Base-by-base conservation (phyloP, 208 protist species). In the Leishmania martiniquensis region DNA sequence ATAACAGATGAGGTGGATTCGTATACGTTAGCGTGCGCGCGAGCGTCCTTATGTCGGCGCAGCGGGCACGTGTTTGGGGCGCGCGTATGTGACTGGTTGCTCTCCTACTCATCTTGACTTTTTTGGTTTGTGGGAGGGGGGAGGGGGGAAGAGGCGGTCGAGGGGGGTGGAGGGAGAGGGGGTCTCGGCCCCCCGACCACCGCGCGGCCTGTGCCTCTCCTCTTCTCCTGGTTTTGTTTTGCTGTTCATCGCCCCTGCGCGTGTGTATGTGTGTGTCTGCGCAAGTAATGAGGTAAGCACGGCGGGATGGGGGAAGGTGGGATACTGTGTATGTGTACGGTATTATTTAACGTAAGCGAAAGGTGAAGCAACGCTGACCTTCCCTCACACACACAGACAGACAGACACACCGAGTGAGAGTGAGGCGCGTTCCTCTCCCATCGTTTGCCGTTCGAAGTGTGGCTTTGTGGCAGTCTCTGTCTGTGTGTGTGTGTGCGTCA, bases 381-480 rank as follows among this genome's bases (percentile, higher is more conserved):
- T 37, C 57, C 37, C 29, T 34, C 29, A 29, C 13, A 29, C 29
- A 63, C 29, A 7, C 57, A 9, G 39, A 34, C 25, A 69, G 9
- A 29, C 39, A 29, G 29, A n/a, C 51, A 13, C 22, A 69, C 25
- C 17, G 10, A 69, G 10, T 3, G 25, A 69, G 9, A 7, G 25
- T 51, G 9, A 7, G 4, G 6, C 44, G 9, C 29, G 20, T 34
- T 15, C 25, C 37, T 45, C 62, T 39, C n/a, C 37, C 20, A 63
- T 63, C 12, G 13, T 17, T 63, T 63, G n/a, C 57, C 57, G 57
- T 37, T 37, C 22, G 32, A 32, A 17, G 65, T 69, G 65, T 67
- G 57, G 4, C 5, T 75, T 47, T 67, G 73, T 77, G 59, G 67
- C 4, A 34, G 37, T 67, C 44, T 55, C n/a, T 76, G 44, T 76